Percentiles rank a stretch among this genome's conserved stretches.
Conservation (phyloP, 1,284 basidiomycete genomes). For the Papiliotrema fonsecae region DNA sequence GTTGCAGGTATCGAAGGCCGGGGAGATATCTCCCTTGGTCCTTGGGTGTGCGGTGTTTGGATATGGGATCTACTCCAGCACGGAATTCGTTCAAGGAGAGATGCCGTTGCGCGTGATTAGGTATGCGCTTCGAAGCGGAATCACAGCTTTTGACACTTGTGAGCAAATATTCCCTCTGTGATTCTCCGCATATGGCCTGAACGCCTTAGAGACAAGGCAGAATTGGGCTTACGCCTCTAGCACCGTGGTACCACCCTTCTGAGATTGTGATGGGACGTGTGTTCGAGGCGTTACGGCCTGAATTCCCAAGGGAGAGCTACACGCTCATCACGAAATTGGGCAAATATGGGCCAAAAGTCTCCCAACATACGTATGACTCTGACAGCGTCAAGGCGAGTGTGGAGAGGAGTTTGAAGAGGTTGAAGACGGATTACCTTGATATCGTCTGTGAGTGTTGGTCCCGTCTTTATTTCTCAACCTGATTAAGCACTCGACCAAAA, state of each 20-base stretch:
- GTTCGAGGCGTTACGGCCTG: conserved; percentile 58
- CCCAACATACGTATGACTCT: conserved; percentile 72
- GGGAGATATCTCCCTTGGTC: conserved; percentile 51
- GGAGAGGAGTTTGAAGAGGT: conserved; percentile 62
- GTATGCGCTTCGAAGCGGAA: conserved; percentile 77
- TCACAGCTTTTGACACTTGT: conserved; percentile 81
- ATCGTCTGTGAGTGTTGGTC: conserved; percentile 63
- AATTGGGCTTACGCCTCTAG: conserved; percentile 6
- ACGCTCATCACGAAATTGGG: conserved; percentile 90
- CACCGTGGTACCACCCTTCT: conserved; percentile 78
- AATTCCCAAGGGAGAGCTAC: conserved; percentile 77
- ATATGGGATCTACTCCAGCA: conserved; percentile 61
- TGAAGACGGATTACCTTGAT: conserved; percentile 79
- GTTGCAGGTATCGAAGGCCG: neutral
- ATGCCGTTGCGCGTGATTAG: conserved; percentile 67
- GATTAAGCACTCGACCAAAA: too few species aligned
- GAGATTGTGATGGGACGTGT: conserved; percentile 81
- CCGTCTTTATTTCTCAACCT: too few species aligned
- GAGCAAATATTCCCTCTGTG: too few species aligned
- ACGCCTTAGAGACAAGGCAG: neutral
- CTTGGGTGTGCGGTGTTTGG: conserved; percentile 71
- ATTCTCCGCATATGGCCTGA: neutral
- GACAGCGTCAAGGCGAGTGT: conserved; percentile 60
- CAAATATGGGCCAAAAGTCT: conserved; percentile 62
- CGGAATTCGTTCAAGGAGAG: conserved; percentile 58